Evolutionary conservation across 192 early-diverging fungal genomes (phyloP), one percentile per base, ranked within the genome.

Genomic region (Jimgerdemannia lactiflua): DNA sequence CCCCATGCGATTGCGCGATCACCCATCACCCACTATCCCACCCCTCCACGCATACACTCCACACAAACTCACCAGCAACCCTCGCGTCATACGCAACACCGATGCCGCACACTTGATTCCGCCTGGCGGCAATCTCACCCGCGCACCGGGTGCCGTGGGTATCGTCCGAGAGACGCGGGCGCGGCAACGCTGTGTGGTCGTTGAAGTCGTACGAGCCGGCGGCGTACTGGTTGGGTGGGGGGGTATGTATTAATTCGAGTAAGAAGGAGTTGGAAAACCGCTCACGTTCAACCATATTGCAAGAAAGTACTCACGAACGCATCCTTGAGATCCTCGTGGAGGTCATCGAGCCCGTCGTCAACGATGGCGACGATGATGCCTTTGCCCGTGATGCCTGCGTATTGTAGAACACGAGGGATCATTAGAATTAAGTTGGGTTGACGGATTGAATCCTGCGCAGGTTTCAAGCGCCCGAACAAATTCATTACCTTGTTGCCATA

Each of bases 131-230:
- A 14, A 99, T 95, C 86, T 98, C 95, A 17, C 98, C 98, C 4
- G 98, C 98, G 80, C 97, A 99, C 54, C 98, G 85, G 9, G 98
- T 99, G 64, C 98, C 98, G 79, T 99, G 98, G 65, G 88, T 88
- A 78, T 99, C 98, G 43, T 95, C 93, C 17, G 44, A 42, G 0
- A 93, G 70, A 66, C 81, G 85, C 39, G 97, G 98, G 65, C 83
- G 91, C 4, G 97, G 97, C 42, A 92, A 76, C 59, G 83, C 77
- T 4, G 78, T 87, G 76, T 93, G 90, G 73, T 94, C 91, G 77
- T 98, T 98, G 78, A 93, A 99, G 80, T 99, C 98, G 77, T 95
- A 96, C 0, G 98, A 99, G 4, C 96, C 97, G 65, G 83, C 89
- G 6, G 88, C 91, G 78, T 84, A 88, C 93, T 93, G 77, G 40